Evolutionary conservation across 2,329 filamentous ascomycete species (phyloP).

Genomic region (Botrytis aclada): DNA sequence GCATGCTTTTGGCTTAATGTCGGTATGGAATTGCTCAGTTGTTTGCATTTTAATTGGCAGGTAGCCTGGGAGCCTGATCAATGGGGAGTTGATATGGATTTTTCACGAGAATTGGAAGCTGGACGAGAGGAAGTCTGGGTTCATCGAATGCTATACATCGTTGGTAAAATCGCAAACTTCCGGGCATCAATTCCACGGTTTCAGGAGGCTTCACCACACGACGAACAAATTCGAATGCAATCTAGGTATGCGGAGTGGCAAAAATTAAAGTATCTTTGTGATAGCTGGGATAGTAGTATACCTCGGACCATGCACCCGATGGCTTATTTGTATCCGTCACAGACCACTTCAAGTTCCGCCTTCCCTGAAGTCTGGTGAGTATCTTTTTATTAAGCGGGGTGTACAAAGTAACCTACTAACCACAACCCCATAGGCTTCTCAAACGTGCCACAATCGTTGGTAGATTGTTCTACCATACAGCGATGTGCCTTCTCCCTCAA

Average conservation of each 20-base stretch:
- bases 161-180: conserved; percentile 85
- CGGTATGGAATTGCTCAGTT: conserved; percentile 84
- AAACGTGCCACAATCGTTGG: conserved; percentile 79
- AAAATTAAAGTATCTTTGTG: conserved; percentile 73
- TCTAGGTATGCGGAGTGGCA: conserved; percentile 74
- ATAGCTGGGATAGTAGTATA: conserved; percentile 74
- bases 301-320: conserved; percentile 86
- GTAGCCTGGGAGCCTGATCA: conserved; percentile 86
- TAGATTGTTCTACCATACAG: conserved; percentile 84
- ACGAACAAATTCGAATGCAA: conserved; percentile 62
- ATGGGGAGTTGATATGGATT: conserved; percentile 82
- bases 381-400: not conserved
- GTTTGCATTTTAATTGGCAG: conserved; percentile 82
- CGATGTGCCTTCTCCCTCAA: conserved; percentile 76
- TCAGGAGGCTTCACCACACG: conserved; percentile 56
- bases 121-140: conserved; percentile 82
- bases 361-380: conserved; percentile 85
- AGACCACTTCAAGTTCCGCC: conserved; percentile 64
- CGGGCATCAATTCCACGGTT: conserved; percentile 65
- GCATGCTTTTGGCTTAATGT: conserved; percentile 96
- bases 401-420: conserved; percentile 29
- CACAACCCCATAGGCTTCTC: conserved; percentile 60
- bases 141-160: conserved; percentile 82
- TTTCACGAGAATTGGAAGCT: conserved; percentile 53
- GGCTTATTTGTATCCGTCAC: conserved; percentile 68